Conservation (phyloP, 129 eudicot genomes). For the Helichrysum umbraculigerum region DNA sequence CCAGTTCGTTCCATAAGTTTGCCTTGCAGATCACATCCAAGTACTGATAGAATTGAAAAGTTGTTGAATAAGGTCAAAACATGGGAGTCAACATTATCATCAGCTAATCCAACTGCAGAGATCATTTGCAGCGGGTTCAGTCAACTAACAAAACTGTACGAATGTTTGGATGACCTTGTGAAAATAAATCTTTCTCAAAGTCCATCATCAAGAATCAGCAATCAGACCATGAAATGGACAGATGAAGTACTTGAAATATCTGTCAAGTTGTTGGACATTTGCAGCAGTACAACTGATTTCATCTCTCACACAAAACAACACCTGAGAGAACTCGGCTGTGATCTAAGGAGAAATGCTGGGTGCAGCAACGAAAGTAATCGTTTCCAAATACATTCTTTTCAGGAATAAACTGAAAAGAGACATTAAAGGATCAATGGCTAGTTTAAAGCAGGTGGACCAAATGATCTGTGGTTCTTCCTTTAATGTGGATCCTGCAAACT, state of each 20-base stretch:
- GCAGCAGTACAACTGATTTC: constrained; percentile 27
- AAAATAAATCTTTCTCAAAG: constrained; percentile 17
- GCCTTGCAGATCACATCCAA: neutral
- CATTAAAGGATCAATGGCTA: constrained; percentile 13
- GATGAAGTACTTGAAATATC: constrained; percentile 36
- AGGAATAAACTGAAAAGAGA: constrained; percentile 37
- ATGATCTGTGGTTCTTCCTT: constrained; percentile 3
- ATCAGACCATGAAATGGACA: constrained; percentile 25
- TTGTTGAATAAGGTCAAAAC: constrained; percentile 33
- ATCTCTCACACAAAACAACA: constrained; percentile 19
- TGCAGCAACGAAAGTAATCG: constrained; percentile 15
- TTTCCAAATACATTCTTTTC: constrained; percentile 24
- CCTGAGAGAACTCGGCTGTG: constrained; percentile 24
- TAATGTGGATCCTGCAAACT: constrained; percentile 13
- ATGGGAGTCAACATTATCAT: constrained; percentile 22
- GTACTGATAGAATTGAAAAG: constrained; percentile 15
- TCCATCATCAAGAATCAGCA: constrained; percentile 10
- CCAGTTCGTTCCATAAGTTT: neutral
- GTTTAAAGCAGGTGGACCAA: constrained; percentile 19
- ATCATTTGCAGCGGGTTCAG: constrained; percentile 32
- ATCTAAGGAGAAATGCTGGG: constrained; percentile 31
- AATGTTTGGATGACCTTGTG: constrained; percentile 40
- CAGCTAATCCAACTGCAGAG: constrained; percentile 22
- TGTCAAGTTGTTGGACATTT: constrained; percentile 33
- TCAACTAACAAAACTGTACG: constrained; percentile 29